Percentiles rank a stretch among this genome's conserved stretches.
phyloP scores from a whole-genome alignment of 192 early-diverging fungal species.

The Backusella macrospora region DNA sequence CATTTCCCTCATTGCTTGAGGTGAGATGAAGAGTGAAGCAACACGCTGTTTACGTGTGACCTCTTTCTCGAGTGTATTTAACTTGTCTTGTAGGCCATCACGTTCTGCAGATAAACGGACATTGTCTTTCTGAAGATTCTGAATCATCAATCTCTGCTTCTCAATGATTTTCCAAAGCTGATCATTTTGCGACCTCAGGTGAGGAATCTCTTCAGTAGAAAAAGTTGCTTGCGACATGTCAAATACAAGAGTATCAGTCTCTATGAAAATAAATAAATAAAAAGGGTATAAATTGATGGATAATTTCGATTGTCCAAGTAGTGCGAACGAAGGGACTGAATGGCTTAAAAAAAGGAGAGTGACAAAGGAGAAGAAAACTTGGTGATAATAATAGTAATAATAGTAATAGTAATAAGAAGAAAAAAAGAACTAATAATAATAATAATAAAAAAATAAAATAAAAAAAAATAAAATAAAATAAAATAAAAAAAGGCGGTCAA shows the following conservation, averaged over 20 bases:
- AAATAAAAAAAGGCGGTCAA: constrained; percentile 9
- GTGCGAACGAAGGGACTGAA: not conserved
- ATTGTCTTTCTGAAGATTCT: constrained; percentile 74
- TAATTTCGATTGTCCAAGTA: constrained; percentile 4
- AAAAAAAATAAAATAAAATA: not conserved
- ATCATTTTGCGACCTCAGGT: constrained; percentile 64
- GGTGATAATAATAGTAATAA: not conserved
- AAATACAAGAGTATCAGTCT: not conserved
- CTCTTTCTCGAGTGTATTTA: constrained; percentile 26
- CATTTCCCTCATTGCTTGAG: constrained; percentile 23
- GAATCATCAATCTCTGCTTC: constrained; percentile 82
- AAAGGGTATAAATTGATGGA: constrained; percentile 14
- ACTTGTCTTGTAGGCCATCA: constrained; percentile 42
- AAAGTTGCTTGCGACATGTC: constrained; percentile 8
- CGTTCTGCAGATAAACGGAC: constrained; percentile 44
- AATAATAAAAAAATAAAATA: not conserved
- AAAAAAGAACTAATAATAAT: not conserved
- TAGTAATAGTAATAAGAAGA: not conserved
- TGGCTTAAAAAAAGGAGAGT: not conserved
- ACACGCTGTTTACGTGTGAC: constrained; percentile 10
- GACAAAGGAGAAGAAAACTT: not conserved
- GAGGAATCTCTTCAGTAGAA: constrained; percentile 1
- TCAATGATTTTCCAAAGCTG: constrained; percentile 92
- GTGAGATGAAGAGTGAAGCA: constrained; percentile 20
- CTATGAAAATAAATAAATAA: constrained; percentile 6